A percentile compares a stretch with the other conserved stretches of the same genome.
These are phyloP conservation scores for Suillus occidentalis DNA, from an alignment of 768 basidiomycete species.

Conservation along the genomic window DNA sequence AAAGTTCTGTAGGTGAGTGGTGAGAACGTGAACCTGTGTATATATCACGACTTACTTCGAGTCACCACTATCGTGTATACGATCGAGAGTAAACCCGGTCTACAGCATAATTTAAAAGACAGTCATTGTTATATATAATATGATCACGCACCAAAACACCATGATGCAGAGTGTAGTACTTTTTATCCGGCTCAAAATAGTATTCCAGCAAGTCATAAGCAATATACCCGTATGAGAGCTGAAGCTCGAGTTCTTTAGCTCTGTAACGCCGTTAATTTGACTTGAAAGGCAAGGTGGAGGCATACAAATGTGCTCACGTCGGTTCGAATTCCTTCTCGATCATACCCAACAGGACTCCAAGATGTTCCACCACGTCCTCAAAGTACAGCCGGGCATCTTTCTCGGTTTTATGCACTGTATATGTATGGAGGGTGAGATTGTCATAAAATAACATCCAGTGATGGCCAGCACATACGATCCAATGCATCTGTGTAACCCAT, in stretches of 20 bases:
- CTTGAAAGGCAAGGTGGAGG: neutral
- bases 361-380: constrained; percentile 12
- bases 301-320: constrained; percentile 10
- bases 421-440: neutral
- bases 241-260: constrained; percentile 13
- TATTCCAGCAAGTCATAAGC: constrained; percentile 19
- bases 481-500: constrained; percentile 4
- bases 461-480: neutral
- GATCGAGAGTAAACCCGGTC: neutral
- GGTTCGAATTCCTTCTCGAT: constrained; percentile 17
- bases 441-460: neutral
- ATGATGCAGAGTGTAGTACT: neutral
- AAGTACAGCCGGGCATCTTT: constrained; percentile 7
- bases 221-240: constrained; percentile 16
- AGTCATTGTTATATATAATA: neutral
- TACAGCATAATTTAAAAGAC: neutral
- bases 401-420: constrained; percentile 3
- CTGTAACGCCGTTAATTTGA: constrained; percentile 3
- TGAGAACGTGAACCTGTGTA: neutral
- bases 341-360: constrained; percentile 12
- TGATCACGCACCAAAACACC: neutral
- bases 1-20: neutral
- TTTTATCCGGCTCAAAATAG: constrained; percentile 9
- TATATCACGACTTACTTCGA: neutral
- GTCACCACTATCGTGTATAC: neutral